Evolutionary conservation across 352 stramenopile genomes (phyloP), one percentile per base, ranked within the genome.

Genomic region (Phytopythium cucurbitacearum): DNA sequence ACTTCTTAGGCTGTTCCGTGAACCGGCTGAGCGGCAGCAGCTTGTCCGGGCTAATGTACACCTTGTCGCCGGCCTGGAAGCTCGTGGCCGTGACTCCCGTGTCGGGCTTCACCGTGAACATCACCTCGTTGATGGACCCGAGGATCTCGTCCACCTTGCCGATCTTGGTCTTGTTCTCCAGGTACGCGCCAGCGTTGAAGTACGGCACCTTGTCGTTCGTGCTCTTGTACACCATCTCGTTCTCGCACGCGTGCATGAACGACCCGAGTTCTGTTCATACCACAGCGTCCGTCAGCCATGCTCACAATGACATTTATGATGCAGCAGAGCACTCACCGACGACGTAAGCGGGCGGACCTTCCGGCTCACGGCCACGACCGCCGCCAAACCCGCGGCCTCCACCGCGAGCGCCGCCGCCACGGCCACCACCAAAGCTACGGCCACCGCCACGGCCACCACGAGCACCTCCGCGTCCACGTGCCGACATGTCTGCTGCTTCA

Each of bases 91-190:
- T 85, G 38, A 99, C 91, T 50, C 96, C 96, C 21, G 95, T 65
- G 59, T 98, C 95, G 35, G 96, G 94, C 70, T 99, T 99, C 45
- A 99, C 77, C 41, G 95, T 99, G 72, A 99, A 98, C 78, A 94
- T 93, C 51, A 97, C 87, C 48, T 98, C 81, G 60, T 98, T 96
- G 58, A 99, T 97, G 45, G 95, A 96, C 41, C 96, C 97, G 42
- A 99, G 88, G 67, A 99, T 98, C 79, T 99, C 97, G 72, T 99
- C 97, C 32, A 99, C 86, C 70, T 99, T 99, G 59, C 97, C 97
- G 60, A 99, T 98, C 67, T 98, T 97, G 58, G 93, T 98, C 80
- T 99, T 99, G 83, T 99, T 99, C 68, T 99, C 94, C 3, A 99
- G 80, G 83, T 98, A 99, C 21, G 97, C 85, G 45, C 89, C 91